Percentiles rank a stretch among this genome's conserved stretches.
Evolutionary conservation across 305 asterid species (phyloP).

Genomic region (Petunia hybrid): DNA sequence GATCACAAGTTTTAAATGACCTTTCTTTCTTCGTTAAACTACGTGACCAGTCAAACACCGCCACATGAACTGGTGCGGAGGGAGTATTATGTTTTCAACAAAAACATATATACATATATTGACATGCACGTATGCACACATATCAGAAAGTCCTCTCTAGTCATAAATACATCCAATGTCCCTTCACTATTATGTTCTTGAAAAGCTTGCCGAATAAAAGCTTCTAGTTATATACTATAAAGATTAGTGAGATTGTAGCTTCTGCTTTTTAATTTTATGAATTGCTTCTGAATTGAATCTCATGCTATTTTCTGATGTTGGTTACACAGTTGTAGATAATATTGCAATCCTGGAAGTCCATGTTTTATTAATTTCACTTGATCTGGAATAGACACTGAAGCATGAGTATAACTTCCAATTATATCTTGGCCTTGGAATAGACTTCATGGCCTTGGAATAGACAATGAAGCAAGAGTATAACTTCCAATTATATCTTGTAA

Average conservation of each 20-base stretch:
- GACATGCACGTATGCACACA: neutral
- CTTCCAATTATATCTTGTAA: neutral
- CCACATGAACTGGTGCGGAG: too few relatives aligned
- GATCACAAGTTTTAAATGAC: too few relatives aligned
- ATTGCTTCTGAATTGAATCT: neutral
- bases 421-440: neutral
- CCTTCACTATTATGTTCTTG: neutral
- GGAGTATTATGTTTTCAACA: too few relatives aligned
- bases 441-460: neutral
- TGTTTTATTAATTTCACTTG: slow-evolving; percentile 1
- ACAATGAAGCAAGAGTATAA: slow-evolving; percentile 13
- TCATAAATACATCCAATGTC: neutral
- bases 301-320: slow-evolving; percentile 5
- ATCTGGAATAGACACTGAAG: slow-evolving; percentile 4
- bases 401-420: neutral
- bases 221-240: slow-evolving; percentile 6
- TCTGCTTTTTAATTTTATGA: neutral
- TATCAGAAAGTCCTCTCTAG: neutral
- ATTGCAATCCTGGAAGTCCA: neutral
- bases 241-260: slow-evolving; percentile 3
- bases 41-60: too few relatives aligned
- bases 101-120: too few relatives aligned
- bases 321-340: neutral
- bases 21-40: too few relatives aligned
- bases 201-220: neutral